Evolutionary conservation across 1,284 basidiomycete species (phyloP), one percentile per base, ranked within the genome.

Genomic region (Irpex lacteus): DNA sequence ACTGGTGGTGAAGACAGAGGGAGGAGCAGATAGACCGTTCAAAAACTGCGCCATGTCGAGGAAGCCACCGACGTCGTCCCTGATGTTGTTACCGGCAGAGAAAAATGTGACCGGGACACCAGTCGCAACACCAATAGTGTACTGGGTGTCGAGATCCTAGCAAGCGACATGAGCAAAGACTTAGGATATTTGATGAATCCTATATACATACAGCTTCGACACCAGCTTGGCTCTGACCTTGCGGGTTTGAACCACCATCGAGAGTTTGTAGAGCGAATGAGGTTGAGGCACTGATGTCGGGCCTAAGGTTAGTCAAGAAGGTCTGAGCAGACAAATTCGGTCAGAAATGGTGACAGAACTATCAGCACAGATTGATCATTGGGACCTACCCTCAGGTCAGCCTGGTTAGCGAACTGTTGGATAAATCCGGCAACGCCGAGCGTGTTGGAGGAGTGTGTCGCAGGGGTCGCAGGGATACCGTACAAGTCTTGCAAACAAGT

Each of bases 111-210:
- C 65, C 5, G 66, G 65, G 3, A 71, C 66, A 38, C 63, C 64
- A 18, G 66, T 68, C 3, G 68, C 70, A 34, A 90, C 74, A n/a
- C 82, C 85, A 18, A 79, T 81, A 5, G 85, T 82, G 65, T 88
- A 88, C 74, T 90, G 85, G 37, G 87, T 83, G 67, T 88, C 86
- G 9, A 89, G 77, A 69, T 86, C 85, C 50, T 80, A 67, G 69
- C 87, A 84, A 85, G 19, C 81, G 82, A 62, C 84, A 81, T 19
- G 87, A 76, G 58, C 74, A 74, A 40, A 81, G 77, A 63, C 80
- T 82, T 5, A 76, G 79, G 68, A 82, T 34, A 34, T 81, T 69
- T 67, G 85, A 80, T 7, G 36, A n/a, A n/a, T 18, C 26, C 26
- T 26, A 26, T 26, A 26, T 4, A 64, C 67, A 7, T 66, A 70